These are phyloP conservation scores for Elsinoe batatas DNA, from an alignment of 2,329 filamentous ascomycete genomes.

Conservation along the genomic window DNA sequence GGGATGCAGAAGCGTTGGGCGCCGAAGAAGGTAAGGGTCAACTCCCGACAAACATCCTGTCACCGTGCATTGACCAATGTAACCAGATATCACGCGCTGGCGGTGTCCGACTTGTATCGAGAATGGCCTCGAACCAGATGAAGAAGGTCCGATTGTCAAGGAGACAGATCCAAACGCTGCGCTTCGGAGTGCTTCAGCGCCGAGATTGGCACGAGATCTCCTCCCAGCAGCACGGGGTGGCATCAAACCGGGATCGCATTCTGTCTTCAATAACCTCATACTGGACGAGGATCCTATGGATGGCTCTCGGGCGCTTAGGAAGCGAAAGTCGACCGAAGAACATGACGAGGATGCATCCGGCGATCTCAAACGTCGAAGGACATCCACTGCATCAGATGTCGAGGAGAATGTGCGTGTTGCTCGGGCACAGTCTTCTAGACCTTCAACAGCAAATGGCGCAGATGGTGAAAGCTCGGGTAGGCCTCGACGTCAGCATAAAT, in stretches of 20 bases:
- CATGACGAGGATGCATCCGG: slow-evolving; percentile 36
- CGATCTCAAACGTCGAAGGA: slow-evolving; percentile 34
- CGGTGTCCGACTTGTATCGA: slow-evolving; percentile 49
- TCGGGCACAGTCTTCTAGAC: neutral
- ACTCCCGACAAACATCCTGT: neutral
- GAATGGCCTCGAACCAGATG: slow-evolving; percentile 42
- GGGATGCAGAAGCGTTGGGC: slow-evolving; percentile 55
- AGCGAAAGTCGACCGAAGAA: slow-evolving; percentile 69
- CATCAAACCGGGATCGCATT: slow-evolving; percentile 60
- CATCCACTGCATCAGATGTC: slow-evolving; percentile 27
- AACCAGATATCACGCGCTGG: slow-evolving; percentile 49
- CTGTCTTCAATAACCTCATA: slow-evolving; percentile 64
- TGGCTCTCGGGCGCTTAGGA: slow-evolving; percentile 67
- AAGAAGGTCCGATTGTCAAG: slow-evolving; percentile 32
- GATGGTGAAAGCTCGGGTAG: slow-evolving; percentile 6
- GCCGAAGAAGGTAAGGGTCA: slow-evolving; percentile 51
- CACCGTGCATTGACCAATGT: slow-evolving; percentile 19
- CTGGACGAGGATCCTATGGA: slow-evolving; percentile 65
- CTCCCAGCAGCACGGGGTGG: slow-evolving; percentile 58
- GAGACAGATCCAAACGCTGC: slow-evolving; percentile 24
- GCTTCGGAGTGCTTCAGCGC: slow-evolving; percentile 50
- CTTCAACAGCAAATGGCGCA: slow-evolving; percentile 16
- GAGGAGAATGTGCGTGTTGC: slow-evolving; percentile 19
- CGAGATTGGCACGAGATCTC: slow-evolving; percentile 57
- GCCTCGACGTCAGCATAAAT: slow-evolving; percentile 10